Evolutionary conservation across 441 rosid genomes (phyloP).

Genomic region (Mallotus repandus): DNA sequence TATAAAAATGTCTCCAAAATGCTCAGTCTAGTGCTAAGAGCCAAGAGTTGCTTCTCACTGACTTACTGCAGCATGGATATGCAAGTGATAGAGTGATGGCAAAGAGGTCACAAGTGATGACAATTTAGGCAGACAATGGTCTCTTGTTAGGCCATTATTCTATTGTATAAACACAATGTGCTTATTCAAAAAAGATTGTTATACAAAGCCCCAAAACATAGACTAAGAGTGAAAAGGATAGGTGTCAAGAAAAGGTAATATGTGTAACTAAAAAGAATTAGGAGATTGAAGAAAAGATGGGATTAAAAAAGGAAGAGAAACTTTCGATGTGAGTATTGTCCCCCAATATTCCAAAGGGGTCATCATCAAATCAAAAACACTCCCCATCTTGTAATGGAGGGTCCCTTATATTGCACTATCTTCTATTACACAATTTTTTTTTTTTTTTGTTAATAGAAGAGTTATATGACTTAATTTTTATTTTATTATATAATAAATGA

Average conservation of each 20-base stretch:
- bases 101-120: background rate
- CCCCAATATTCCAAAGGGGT: slow-evolving; percentile 50
- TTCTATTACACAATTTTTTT: background rate
- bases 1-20: too few relatives aligned
- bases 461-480: too few relatives aligned
- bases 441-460: too few relatives aligned
- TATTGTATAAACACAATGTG: background rate
- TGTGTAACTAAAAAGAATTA: slow-evolving; percentile 28
- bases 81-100: background rate
- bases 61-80: background rate
- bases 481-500: too few relatives aligned
- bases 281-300: background rate
- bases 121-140: background rate
- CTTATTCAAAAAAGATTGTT: slow-evolving; percentile 11
- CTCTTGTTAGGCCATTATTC: background rate
- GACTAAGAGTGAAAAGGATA: slow-evolving; percentile 32
- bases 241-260: slow-evolving; percentile 30
- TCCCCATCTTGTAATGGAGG: slow-evolving; percentile 33
- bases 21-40: too few relatives aligned
- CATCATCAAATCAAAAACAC: slow-evolving; percentile 26
- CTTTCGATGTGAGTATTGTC: slow-evolving; percentile 48
- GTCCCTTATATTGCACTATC: slow-evolving; percentile 37
- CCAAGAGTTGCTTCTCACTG: too few relatives aligned
- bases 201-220: slow-evolving; percentile 20
- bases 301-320: slow-evolving; percentile 22